Base-by-base conservation (phyloP, 176 grass and related monocot species). In the Aegilops bicornis region DNA sequence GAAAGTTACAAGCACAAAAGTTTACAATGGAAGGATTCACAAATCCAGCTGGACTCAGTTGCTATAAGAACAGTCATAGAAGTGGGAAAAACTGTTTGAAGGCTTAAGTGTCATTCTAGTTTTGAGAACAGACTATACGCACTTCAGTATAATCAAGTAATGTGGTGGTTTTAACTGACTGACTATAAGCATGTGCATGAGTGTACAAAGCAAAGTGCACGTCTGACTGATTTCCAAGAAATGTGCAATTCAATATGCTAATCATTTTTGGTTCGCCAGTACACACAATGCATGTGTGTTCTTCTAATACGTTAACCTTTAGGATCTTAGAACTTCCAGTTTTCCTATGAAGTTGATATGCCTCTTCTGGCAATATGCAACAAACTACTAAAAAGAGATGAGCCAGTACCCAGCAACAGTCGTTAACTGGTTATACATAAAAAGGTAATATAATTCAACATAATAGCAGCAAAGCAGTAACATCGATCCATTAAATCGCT, bases 1-100 rank as follows among this genome's bases (percentile, higher is more conserved):
- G 83, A 85, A 68, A 80, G 33, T 73, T 23, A 59, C 24, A 92
- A 88, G 76, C 78, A 64, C 81, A 85, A 45, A 15, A 84, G 67
- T 22, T 90, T 63, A 92, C 82, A 86, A 64, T 42, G 29, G 31
- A 40, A 82, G 47, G 20, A 71, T 62, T 70, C 63, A 43, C 47
- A 71, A 85, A 79, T 40, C 17, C 52, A 84, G 58, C 15, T 56
- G 31, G 10, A 6, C 39, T 22, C 10, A 19, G 20, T 76, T 76
- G 59, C 43, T 82, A 54, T 56, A 54, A 74, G 7, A 76, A 76
- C 2, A 67, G 20, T 7, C 36, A 81, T 43, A 64, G 36, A 56
- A 56, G 59, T 59, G 25, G 14, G 47, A 59, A 31, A 69, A 60
- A 54, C 50, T 9, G 62, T 59, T 59, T 59, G 56, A 59, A 59